Conservation (phyloP, 2,329 filamentous ascomycete species). For the Ramularia endophylla region DNA sequence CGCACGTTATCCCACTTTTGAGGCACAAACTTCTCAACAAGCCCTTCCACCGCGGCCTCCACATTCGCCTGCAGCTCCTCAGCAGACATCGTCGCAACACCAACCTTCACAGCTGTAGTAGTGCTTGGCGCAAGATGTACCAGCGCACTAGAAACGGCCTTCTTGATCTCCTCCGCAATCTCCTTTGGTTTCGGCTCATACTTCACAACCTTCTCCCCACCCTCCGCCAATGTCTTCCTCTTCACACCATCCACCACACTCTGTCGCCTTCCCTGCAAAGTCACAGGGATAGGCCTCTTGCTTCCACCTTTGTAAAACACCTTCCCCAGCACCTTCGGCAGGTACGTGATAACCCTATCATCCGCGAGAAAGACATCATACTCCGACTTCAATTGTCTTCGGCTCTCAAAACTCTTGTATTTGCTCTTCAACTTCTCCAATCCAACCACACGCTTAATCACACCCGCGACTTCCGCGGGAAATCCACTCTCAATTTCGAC, state of each 20-base stretch:
- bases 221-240: constrained; percentile 37
- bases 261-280: constrained; percentile 53
- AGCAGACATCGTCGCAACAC: constrained; percentile 65
- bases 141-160: constrained; percentile 68
- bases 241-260: constrained; percentile 46
- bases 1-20: constrained; percentile 84
- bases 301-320: constrained; percentile 78
- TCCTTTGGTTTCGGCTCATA: constrained; percentile 54
- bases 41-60: constrained; percentile 59
- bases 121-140: constrained; percentile 73
- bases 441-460: constrained; percentile 62
- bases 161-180: constrained; percentile 75
- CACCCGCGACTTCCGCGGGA: constrained; percentile 42
- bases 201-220: constrained; percentile 34
- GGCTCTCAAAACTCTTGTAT: constrained; percentile 82
- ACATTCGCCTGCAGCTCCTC: constrained; percentile 78
- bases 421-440: constrained; percentile 80
- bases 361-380: constrained; percentile 94
- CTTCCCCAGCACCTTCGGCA: constrained; percentile 79
- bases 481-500: constrained; percentile 59
- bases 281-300: constrained; percentile 83
- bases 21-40: constrained; percentile 75
- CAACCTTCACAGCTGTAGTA: constrained; percentile 76
- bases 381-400: constrained; percentile 74
- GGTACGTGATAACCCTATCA: constrained; percentile 66